These are phyloP conservation scores for Podaxis pistillaris DNA, from an alignment of 768 basidiomycete genomes.

Conservation along the genomic window DNA sequence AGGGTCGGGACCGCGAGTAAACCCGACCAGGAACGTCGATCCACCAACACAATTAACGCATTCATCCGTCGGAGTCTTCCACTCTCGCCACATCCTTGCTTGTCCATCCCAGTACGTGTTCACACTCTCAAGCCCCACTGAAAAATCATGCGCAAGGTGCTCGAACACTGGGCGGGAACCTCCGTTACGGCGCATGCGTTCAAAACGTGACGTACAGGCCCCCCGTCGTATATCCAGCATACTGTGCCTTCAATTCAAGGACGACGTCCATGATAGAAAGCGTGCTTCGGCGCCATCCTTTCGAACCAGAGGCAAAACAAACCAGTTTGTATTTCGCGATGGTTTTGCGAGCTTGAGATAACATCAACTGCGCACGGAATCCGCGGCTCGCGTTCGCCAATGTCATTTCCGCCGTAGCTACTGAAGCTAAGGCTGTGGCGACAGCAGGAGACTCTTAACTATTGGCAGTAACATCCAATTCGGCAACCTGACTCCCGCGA, in stretches of 20 bases:
- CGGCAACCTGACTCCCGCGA: background rate
- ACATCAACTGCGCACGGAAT: slow-evolving; percentile 14
- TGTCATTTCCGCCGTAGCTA: background rate
- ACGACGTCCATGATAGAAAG: slow-evolving; percentile 47
- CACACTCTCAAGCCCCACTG: slow-evolving; percentile 28
- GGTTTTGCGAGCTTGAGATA: slow-evolving; percentile 28
- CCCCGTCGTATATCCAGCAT: slow-evolving; percentile 27
- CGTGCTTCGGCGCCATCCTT: slow-evolving; percentile 24
- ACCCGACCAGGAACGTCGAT: background rate
- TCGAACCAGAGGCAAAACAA: slow-evolving; percentile 13
- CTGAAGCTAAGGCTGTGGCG: background rate
- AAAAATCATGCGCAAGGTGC: slow-evolving; percentile 23
- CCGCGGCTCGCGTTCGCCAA: background rate
- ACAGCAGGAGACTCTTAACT: background rate
- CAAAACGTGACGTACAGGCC: slow-evolving; percentile 19
- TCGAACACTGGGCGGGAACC: slow-evolving; percentile 16
- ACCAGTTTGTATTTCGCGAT: slow-evolving; percentile 17
- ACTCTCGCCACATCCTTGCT: slow-evolving; percentile 24
- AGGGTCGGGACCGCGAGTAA: background rate
- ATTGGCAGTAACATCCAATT: background rate
- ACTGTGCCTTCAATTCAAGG: slow-evolving; percentile 36
- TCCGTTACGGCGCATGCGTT: slow-evolving; percentile 3
- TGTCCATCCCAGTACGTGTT: slow-evolving; percentile 38
- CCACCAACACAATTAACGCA: background rate
- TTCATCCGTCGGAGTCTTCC: slow-evolving; percentile 12